These are phyloP conservation scores for Zygosaccharomyces sapae DNA, from an alignment of 1,139 yeast genomes.

Conservation along the genomic window DNA sequence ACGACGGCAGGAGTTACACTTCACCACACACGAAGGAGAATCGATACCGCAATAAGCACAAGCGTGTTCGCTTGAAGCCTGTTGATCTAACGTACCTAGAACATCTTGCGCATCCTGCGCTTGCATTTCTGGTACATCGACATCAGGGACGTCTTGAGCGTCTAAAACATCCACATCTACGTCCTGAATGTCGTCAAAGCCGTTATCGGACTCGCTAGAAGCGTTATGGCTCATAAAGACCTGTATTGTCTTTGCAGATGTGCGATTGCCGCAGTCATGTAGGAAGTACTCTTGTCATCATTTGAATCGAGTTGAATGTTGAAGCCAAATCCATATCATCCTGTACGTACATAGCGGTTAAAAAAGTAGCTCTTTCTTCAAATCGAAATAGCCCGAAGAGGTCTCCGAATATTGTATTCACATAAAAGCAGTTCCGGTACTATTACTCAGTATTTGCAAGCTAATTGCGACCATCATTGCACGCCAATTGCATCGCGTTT, in stretches of 20 bases:
- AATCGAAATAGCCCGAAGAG: too few species aligned
- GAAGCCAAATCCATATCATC: not conserved
- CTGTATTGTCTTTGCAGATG: not conserved
- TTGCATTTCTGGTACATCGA: constrained; percentile 1
- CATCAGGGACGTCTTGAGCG: constrained; percentile 3
- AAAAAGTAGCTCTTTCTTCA: too few species aligned
- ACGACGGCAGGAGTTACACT: constrained; percentile 71
- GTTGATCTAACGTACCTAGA: constrained; percentile 2
- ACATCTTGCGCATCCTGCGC: constrained; percentile 7
- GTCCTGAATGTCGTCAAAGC: constrained; percentile 4
- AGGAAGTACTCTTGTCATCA: not conserved
- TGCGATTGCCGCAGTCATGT: not conserved
- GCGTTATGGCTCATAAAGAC: constrained; percentile 7
- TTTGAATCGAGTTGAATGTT: not conserved
- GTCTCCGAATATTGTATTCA: too few species aligned
- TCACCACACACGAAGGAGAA: constrained; percentile 60
- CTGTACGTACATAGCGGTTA: not conserved
- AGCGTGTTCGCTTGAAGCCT: constrained; percentile 39
- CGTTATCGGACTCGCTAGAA: constrained; percentile 4
- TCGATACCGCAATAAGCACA: constrained; percentile 80
- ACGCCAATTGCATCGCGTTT: too few species aligned
- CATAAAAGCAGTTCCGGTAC: too few species aligned
- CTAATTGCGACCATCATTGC: too few species aligned
- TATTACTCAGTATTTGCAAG: too few species aligned
- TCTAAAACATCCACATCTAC: constrained; percentile 2